These are phyloP conservation scores for Botrytis byssoidea DNA, from an alignment of 2,329 filamentous ascomycete genomes.

Conservation along the genomic window DNA sequence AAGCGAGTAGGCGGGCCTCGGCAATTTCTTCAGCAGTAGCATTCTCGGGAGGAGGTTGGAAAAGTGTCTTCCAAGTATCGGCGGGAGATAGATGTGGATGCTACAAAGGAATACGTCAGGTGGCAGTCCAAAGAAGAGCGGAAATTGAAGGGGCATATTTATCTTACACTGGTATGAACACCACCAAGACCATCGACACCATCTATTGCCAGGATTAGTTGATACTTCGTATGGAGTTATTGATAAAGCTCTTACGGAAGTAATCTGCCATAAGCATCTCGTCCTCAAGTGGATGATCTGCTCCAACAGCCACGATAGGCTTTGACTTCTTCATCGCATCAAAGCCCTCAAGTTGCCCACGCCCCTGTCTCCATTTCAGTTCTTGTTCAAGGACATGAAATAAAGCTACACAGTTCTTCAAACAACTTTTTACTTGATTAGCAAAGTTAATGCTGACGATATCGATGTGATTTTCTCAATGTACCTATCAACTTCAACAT, in stretches of 20 bases:
- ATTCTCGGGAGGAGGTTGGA: constrained; percentile 48
- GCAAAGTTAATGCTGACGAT: background rate
- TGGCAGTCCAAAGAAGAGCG: background rate
- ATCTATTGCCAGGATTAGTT: constrained; percentile 49
- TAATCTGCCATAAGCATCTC: constrained; percentile 78
- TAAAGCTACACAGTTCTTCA: constrained; percentile 83
- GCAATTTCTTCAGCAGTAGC: constrained; percentile 47
- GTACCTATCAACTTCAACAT: constrained; percentile 81
- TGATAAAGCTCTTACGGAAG: constrained; percentile 65
- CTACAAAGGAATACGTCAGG: constrained; percentile 40
- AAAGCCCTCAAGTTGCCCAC: constrained; percentile 68
- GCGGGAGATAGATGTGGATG: constrained; percentile 72
- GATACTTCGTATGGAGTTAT: background rate
- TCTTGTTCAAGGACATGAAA: constrained; percentile 94
- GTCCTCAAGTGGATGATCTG: constrained; percentile 81
- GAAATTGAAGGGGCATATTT: background rate
- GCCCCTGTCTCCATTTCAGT: constrained; percentile 72
- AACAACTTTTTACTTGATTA: constrained; percentile 55
- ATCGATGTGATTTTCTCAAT: constrained; percentile 25
- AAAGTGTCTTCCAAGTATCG: constrained; percentile 72
- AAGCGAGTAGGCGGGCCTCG: constrained; percentile 35
- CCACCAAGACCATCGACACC: constrained; percentile 74
- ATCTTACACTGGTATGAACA: constrained; percentile 59
- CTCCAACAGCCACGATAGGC: constrained; percentile 82
- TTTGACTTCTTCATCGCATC: constrained; percentile 69